These are phyloP conservation scores for Yarrowia galli DNA, from an alignment of 1,139 yeast genomes.

Conservation along the genomic window DNA sequence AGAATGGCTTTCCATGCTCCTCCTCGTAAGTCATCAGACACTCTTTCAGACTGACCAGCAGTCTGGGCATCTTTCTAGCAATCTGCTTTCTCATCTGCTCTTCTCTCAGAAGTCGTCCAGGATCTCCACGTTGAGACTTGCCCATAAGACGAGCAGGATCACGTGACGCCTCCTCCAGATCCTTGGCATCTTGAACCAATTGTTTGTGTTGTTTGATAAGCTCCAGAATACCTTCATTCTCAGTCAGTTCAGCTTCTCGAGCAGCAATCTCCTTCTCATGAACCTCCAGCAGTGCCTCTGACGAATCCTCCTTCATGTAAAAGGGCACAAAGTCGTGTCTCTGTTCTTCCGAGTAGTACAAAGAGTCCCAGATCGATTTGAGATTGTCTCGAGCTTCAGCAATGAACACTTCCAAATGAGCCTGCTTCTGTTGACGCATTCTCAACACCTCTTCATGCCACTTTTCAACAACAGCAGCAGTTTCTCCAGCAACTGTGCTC, in stretches of 20 bases:
- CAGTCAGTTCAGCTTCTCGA: conserved; percentile 60
- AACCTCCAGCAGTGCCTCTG: conserved; percentile 62
- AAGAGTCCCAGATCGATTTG: conserved; percentile 64
- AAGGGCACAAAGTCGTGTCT: conserved; percentile 51
- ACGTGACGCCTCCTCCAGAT: conserved; percentile 71
- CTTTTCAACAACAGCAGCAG: conserved; percentile 47
- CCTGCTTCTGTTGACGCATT: conserved; percentile 65
- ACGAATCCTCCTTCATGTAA: conserved; percentile 53
- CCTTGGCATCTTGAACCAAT: conserved; percentile 65
- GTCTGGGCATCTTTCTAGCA: conserved; percentile 68
- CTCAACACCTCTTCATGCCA: conserved; percentile 65
- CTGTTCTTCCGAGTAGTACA: conserved; percentile 64
- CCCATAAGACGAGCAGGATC: conserved; percentile 82
- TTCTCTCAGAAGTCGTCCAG: conserved; percentile 78
- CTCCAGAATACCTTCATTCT: conserved; percentile 50
- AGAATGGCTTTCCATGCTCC: conserved; percentile 50
- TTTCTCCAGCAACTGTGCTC: conserved; percentile 18
- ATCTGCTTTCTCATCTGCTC: conserved; percentile 76
- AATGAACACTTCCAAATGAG: conserved; percentile 72
- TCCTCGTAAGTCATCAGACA: conserved; percentile 60
- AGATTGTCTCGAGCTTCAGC: conserved; percentile 66
- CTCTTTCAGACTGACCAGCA: conserved; percentile 60
- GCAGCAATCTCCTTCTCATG: conserved; percentile 69
- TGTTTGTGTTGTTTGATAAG: conserved; percentile 63
- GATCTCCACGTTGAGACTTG: conserved; percentile 56